phyloP scores from a whole-genome alignment of 2,329 filamentous ascomycete species.

The Apiospora kogelbergensis region DNA sequence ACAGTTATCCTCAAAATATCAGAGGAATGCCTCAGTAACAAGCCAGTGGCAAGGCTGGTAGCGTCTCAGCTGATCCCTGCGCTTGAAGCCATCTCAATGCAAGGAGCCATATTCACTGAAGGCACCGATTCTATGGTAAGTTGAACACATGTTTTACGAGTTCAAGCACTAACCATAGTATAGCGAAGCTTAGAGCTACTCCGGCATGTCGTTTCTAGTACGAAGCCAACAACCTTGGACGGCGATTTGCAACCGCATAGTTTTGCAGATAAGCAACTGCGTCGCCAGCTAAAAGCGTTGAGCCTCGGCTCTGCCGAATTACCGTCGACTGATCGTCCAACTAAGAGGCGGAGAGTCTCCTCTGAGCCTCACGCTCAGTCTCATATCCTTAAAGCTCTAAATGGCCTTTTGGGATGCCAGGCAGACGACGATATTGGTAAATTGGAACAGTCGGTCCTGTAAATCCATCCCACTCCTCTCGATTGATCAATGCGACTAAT shows the following conservation, averaged over 20 bases:
- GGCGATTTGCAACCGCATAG: slow-evolving; percentile 19
- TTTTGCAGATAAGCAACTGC: slow-evolving; percentile 27
- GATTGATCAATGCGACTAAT: slow-evolving; percentile 26
- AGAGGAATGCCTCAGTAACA: slow-evolving; percentile 31
- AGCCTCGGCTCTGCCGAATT: slow-evolving; percentile 14
- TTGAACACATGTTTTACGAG: not conserved
- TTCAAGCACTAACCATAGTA: slow-evolving; percentile 10
- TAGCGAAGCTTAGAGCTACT: slow-evolving; percentile 33
- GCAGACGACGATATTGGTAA: slow-evolving; percentile 25
- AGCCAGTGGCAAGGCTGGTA: slow-evolving; percentile 38
- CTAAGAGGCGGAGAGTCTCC: slow-evolving; percentile 33
- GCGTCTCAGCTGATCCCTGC: slow-evolving; percentile 44
- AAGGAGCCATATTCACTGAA: slow-evolving; percentile 30
- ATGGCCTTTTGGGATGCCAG: slow-evolving; percentile 29
- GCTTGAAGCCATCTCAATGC: slow-evolving; percentile 35
- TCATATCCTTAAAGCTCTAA: slow-evolving; percentile 23
- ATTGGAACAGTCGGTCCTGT: slow-evolving; percentile 45
- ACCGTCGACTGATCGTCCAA: slow-evolving; percentile 20
- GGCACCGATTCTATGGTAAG: slow-evolving; percentile 45
- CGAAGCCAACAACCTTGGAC: slow-evolving; percentile 20
- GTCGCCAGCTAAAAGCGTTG: slow-evolving; percentile 23
- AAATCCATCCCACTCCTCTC: slow-evolving; percentile 30
- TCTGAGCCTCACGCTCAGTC: slow-evolving; percentile 21
- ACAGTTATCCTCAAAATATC: slow-evolving; percentile 39
- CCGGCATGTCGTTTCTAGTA: slow-evolving; percentile 22